These are phyloP conservation scores for Tetracentron sinense DNA, from an alignment of 164 flowering plant species.

Conservation along the genomic window DNA sequence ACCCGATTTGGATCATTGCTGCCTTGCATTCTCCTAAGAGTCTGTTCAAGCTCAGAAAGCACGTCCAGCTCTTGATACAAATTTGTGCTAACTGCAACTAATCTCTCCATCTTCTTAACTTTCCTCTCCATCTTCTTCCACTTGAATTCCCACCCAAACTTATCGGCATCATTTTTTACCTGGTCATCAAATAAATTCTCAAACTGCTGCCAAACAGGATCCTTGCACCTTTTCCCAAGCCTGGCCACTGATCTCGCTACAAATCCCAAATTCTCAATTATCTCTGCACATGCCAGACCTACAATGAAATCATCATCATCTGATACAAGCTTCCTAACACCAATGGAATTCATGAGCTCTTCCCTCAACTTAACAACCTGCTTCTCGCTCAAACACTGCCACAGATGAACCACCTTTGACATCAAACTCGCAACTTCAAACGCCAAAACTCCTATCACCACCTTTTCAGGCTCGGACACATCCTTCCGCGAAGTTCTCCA, in stretches of 20 bases:
- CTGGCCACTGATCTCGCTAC: slow-evolving; percentile 38
- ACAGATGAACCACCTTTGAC: slow-evolving; percentile 50
- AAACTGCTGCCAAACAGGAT: slow-evolving; percentile 38
- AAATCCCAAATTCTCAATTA: slow-evolving; percentile 38
- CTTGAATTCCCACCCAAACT: slow-evolving; percentile 47
- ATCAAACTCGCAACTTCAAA: slow-evolving; percentile 56
- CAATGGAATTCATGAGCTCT: slow-evolving; percentile 41
- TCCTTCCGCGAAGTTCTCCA: slow-evolving; percentile 33
- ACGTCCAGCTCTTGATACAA: slow-evolving; percentile 57
- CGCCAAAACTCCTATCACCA: slow-evolving; percentile 47
- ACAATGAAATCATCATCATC: slow-evolving; percentile 43
- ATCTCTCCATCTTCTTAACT: slow-evolving; percentile 60
- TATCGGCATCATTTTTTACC: slow-evolving; percentile 19
- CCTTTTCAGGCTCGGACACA: slow-evolving; percentile 29
- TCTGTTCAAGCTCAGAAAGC: slow-evolving; percentile 59
- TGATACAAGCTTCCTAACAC: slow-evolving; percentile 46
- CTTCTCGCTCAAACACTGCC: slow-evolving; percentile 41
- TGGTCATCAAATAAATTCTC: slow-evolving; percentile 33
- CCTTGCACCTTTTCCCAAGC: slow-evolving; percentile 50
- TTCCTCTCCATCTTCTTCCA: slow-evolving; percentile 67
- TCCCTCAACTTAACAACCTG: slow-evolving; percentile 36
- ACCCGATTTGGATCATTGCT: slow-evolving; percentile 24
- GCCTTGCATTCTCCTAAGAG: slow-evolving; percentile 46
- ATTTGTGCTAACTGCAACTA: slow-evolving; percentile 42
- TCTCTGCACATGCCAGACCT: slow-evolving; percentile 47